A percentile compares a stretch with the other conserved stretches of the same genome.
Evolutionary conservation across 345 rosid genomes (phyloP).

Genomic region (Murraya paniculata): DNA sequence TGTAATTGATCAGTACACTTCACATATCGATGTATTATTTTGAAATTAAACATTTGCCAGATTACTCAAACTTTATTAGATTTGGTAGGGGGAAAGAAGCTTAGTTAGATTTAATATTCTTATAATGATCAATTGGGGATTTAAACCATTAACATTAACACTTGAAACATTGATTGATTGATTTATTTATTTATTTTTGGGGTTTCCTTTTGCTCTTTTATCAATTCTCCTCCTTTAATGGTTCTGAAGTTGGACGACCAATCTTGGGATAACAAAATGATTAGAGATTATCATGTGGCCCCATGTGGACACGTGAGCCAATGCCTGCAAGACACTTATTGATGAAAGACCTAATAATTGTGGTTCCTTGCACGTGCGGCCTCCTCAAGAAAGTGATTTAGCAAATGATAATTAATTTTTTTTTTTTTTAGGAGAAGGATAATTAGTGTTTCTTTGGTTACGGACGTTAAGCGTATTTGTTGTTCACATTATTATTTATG

Average conservation of each 20-base stretch:
- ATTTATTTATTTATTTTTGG: background rate
- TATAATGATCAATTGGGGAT: no score
- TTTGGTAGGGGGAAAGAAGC: no score
- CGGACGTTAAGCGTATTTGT: no score
- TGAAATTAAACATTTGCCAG: no score
- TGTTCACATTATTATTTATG: no score
- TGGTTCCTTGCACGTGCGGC: slow-evolving; percentile 6
- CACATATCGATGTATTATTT: background rate
- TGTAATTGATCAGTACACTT: no score
- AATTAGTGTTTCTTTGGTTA: background rate
- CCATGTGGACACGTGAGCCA: slow-evolving; percentile 21
- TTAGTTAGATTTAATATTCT: no score
- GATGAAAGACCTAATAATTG: background rate
- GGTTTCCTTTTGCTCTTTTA: background rate
- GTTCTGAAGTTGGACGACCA: no score
- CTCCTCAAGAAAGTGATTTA: background rate
- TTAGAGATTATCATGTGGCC: slow-evolving; percentile 12
- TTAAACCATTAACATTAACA: no score
- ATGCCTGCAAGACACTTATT: background rate
- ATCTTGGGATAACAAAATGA: background rate
- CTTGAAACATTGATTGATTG: background rate
- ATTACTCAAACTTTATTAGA: no score
- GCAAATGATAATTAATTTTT: background rate
- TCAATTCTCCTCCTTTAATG: background rate
- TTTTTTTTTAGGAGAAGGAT: no score